Evolutionary conservation across 2,329 filamentous ascomycete species (phyloP).

Genomic region (Colletotrichum paranaense): DNA sequence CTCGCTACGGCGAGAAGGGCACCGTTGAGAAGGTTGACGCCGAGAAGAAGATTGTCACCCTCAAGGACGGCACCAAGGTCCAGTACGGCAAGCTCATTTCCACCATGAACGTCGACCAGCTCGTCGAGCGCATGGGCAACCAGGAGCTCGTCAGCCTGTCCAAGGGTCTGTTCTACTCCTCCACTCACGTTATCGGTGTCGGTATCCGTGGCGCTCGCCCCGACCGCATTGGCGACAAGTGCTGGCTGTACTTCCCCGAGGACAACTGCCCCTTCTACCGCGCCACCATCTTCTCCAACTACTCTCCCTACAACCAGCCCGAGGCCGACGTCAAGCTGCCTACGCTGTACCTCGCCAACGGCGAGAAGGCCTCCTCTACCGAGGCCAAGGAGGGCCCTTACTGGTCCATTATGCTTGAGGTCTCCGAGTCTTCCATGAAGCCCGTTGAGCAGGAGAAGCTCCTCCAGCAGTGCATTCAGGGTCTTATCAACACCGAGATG

Average conservation of each 20-base stretch:
- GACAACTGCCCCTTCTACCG: slow-evolving; percentile 99
- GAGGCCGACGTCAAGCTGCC: slow-evolving; percentile 83
- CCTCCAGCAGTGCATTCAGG: slow-evolving; percentile 91
- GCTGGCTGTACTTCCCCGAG: slow-evolving; percentile 99
- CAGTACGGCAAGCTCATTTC: slow-evolving; percentile 93
- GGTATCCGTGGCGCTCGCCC: slow-evolving; percentile 92
- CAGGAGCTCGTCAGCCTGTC: slow-evolving; percentile 83
- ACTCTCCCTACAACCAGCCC: slow-evolving; percentile 98
- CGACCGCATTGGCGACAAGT: slow-evolving; percentile 98
- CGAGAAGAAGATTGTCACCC: slow-evolving; percentile 82
- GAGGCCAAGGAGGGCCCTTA: slow-evolving; percentile 90
- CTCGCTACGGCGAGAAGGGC: slow-evolving; percentile 86
- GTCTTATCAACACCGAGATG: slow-evolving; percentile 98
- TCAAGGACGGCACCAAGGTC: slow-evolving; percentile 88
- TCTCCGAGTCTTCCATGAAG: slow-evolving; percentile 96
- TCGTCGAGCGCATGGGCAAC: slow-evolving; percentile 89
- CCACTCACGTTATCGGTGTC: slow-evolving; percentile 96
- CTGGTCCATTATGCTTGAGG: slow-evolving; percentile 99
- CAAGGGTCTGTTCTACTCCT: slow-evolving; percentile 96
- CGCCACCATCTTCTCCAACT: slow-evolving; percentile 99
- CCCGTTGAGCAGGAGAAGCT: slow-evolving; percentile 88
- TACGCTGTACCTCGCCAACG: slow-evolving; percentile 86
- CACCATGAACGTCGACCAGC: slow-evolving; percentile 94
- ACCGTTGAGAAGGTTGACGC: slow-evolving; percentile 89
- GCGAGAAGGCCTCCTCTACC: slow-evolving; percentile 79